Conservation (phyloP, 768 basidiomycete species). For the Pisolithus tinctorius region DNA sequence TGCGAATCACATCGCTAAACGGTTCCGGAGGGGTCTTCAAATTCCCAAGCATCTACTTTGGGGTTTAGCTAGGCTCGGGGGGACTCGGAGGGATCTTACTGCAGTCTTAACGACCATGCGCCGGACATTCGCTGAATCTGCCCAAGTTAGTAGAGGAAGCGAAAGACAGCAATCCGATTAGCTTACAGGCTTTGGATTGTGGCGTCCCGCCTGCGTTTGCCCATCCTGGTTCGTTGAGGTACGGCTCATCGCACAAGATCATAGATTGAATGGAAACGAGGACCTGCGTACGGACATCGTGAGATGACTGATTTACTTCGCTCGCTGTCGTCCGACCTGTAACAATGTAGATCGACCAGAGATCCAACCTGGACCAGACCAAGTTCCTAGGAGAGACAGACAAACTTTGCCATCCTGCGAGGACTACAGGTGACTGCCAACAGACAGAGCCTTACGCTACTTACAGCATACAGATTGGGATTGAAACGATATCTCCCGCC, state of each 20-base stretch:
- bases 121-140: constrained; percentile 88
- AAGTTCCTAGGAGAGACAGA: constrained; percentile 84
- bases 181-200: constrained; percentile 70
- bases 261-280: constrained; percentile 94
- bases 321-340: constrained; percentile 43
- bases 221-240: constrained; percentile 91
- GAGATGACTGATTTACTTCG: background rate
- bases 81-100: constrained; percentile 34
- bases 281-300: constrained; percentile 34
- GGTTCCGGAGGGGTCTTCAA: constrained; percentile 78
- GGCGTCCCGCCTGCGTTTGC: constrained; percentile 65
- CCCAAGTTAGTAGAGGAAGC: constrained; percentile 5
- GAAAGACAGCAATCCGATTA: background rate
- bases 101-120: constrained; percentile 90
- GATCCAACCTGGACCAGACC: constrained; percentile 92
- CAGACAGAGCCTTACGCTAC: constrained; percentile 15
- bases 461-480: constrained; percentile 87
- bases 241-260: constrained; percentile 91
- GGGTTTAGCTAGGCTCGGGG: constrained; percentile 4
- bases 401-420: constrained; percentile 91
- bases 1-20: constrained; percentile 80
- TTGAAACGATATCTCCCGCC: constrained; percentile 89
- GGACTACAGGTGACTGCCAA: background rate
- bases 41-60: constrained; percentile 72
- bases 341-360: constrained; percentile 84